phyloP scores from a whole-genome alignment of 495 filamentous ascomycete genomes.

The Trichocladium uniseriatum region DNA sequence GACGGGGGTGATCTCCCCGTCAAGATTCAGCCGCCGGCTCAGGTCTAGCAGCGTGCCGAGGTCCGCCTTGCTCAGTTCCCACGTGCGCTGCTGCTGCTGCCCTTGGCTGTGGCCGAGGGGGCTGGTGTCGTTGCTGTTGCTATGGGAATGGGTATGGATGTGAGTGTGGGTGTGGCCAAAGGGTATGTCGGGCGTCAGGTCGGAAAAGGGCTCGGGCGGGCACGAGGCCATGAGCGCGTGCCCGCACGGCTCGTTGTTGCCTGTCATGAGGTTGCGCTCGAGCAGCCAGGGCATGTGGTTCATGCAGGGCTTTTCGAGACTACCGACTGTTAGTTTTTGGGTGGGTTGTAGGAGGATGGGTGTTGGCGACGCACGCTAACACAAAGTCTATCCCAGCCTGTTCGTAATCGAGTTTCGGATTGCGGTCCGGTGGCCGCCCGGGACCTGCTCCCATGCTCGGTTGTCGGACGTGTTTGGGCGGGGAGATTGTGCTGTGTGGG shows the following conservation, averaged over 20 bases:
- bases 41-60: constrained; percentile 73
- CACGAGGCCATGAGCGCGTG: constrained; percentile 88
- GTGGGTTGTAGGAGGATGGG: constrained; percentile 16
- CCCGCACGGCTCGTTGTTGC: constrained; percentile 48
- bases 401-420: constrained; percentile 61
- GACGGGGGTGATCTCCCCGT: constrained; percentile 92
- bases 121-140: background rate
- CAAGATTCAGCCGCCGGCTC: constrained; percentile 72
- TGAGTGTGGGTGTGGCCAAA: constrained; percentile 26
- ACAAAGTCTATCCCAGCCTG: constrained; percentile 94
- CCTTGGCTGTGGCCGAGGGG: background rate
- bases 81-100: constrained; percentile 38
- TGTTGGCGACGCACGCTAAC: constrained; percentile 64
- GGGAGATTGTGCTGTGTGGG: constrained; percentile 26
- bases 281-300: constrained; percentile 79
- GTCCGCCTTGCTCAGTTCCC: constrained; percentile 63
- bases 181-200: constrained; percentile 39
- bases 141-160: constrained; percentile 15
- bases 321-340: constrained; percentile 32
- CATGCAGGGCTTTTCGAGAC: constrained; percentile 91
- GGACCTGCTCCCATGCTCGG: constrained; percentile 9
- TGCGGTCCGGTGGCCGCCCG: constrained; percentile 17
- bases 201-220: constrained; percentile 52
- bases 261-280: constrained; percentile 46
- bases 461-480: constrained; percentile 25